Evolutionary conservation across 2,329 filamentous ascomycete species (phyloP), one percentile per base, ranked within the genome.

Genomic region (Nemania abortiva): DNA sequence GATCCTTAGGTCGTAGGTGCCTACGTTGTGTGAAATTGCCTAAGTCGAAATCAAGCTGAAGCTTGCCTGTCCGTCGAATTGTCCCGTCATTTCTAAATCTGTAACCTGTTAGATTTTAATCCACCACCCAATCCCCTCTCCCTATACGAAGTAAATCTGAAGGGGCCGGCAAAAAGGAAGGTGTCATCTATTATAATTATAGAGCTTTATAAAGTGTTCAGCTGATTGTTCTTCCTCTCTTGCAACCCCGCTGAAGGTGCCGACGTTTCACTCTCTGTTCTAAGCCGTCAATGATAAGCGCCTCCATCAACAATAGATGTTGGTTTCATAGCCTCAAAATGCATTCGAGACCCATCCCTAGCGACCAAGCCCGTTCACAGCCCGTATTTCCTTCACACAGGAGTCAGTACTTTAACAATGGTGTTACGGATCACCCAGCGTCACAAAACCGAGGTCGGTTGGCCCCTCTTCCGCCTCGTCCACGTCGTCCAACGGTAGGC

Each of bases 371-470:
- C 7, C 52, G 47, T 27, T 69, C 66, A 10, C 66, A 69, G 22
- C 66, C 66, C 5, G 57, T 57, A 31, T 31, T 65, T 27, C 62
- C 62, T 4, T 58, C 62, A 3, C 57, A 69, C 3, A 58, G 2
- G 58, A 65, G 58, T 42, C 65, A 20, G 13, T 68, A 65, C 37
- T 70, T 68, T 49, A 15, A 20, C 18, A 62, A 61, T 49, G 54
- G 54, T 15, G 42, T 54, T 24, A 15, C 10, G 2, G 29, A 55
- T 49, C 53, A 24, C 13, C n/a, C 22, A 64, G 54, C 15, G 47
- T 50, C 58, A 27, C 68, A 54, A 39, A 29, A 39, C 55, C 64
- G 24, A 45, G 37, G 65, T 45, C 59, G 61, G 57, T 27, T 70
- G 18, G 10, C 52, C 37, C 37, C 53, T 49, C 56, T 47, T 9